Evolutionary conservation across 345 rosid species (phyloP).

Genomic region (Erodium maritimum): DNA sequence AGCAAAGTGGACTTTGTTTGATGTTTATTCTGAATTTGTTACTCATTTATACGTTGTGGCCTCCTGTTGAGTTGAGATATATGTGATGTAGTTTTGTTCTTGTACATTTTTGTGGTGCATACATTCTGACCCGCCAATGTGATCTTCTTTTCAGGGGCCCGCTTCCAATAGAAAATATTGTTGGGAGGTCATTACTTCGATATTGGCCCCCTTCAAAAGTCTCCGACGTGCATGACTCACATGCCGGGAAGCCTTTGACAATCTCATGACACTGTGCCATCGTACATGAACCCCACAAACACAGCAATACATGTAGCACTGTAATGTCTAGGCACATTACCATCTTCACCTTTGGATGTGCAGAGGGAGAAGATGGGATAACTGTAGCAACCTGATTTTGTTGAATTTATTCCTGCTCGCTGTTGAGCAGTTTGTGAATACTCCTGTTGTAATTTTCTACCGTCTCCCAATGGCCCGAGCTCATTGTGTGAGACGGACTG

Average conservation of each 20-base stretch:
- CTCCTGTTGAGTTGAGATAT: background rate
- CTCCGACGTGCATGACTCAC: conserved; percentile 1
- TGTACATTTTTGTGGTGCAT: background rate
- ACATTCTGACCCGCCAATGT: background rate
- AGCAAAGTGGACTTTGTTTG: background rate
- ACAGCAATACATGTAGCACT: background rate
- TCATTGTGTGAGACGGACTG: background rate
- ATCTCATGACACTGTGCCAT: background rate
- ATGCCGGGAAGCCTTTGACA: background rate
- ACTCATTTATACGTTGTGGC: background rate
- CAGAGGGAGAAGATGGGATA: background rate
- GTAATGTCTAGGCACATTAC: background rate
- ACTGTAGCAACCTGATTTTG: background rate
- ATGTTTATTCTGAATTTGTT: background rate
- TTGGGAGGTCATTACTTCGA: conserved; percentile 30
- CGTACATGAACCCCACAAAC: background rate
- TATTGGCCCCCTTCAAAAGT: conserved; percentile 30
- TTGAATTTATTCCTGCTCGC: background rate
- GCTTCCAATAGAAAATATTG: conserved; percentile 26
- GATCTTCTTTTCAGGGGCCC: conserved; percentile 24
- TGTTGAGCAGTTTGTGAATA: background rate
- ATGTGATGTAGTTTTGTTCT: no score
- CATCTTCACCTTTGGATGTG: background rate
- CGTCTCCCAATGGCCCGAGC: background rate
- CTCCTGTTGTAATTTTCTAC: background rate